Conservation (phyloP, 176 grass and related monocot genomes). For the Oryza australiensis region DNA sequence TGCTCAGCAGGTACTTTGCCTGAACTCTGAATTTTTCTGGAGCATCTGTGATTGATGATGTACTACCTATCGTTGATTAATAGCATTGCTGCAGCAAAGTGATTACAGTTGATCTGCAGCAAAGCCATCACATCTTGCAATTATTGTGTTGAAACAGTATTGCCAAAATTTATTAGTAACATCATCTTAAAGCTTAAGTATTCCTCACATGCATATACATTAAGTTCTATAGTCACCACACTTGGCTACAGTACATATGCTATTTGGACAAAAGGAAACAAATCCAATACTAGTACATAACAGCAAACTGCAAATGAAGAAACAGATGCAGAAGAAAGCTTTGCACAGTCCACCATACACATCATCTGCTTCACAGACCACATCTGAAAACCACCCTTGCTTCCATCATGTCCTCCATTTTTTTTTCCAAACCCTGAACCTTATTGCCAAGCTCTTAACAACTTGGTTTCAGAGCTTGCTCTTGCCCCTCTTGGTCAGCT, state of each 20-base stretch:
- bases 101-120: neutral
- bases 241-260: conserved; percentile 30
- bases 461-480: conserved; percentile 29
- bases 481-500: conserved; percentile 58
- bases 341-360: neutral
- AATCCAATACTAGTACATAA: conserved; percentile 13
- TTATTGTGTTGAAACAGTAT: conserved; percentile 11
- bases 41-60: neutral
- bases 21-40: neutral
- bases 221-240: conserved; percentile 18
- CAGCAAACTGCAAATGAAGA: neutral
- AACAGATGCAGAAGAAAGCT: conserved; percentile 4
- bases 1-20: neutral
- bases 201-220: conserved; percentile 34
- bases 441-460: neutral
- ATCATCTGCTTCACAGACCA: neutral
- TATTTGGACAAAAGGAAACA: conserved; percentile 17
- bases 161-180: neutral
- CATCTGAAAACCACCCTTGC: neutral
- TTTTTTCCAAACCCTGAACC: neutral
- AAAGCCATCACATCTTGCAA: neutral
- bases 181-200: conserved; percentile 30
- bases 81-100: neutral
- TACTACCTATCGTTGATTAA: neutral
- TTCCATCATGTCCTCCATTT: neutral